Percentiles rank a stretch among this genome's conserved stretches.
Evolutionary conservation across 257 asterid genomes (phyloP).

Genomic region (Plectranthus barbatus): DNA sequence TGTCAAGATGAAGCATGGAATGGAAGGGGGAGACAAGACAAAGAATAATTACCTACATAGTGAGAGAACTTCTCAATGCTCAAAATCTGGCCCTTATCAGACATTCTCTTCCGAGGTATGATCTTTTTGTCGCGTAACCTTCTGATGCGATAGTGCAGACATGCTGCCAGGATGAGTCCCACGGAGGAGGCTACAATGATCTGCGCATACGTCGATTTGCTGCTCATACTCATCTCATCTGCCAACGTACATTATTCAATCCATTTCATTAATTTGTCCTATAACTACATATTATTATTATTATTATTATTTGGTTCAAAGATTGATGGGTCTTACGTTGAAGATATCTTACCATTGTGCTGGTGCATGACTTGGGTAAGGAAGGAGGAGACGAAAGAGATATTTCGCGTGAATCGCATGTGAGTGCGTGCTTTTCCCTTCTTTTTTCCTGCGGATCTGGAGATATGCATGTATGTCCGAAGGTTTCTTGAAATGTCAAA

Average conservation of each 20-base stretch:
- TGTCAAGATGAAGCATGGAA: not conserved
- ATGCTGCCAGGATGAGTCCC: slow-evolving; percentile 64
- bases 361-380: not conserved
- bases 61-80: slow-evolving; percentile 74
- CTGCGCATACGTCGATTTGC: slow-evolving; percentile 37
- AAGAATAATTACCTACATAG: slow-evolving; percentile 63
- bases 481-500: not conserved
- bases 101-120: slow-evolving; percentile 42
- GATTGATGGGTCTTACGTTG: not conserved
- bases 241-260: not conserved
- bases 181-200: slow-evolving; percentile 64
- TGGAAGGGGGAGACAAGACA: not conserved
- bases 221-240: slow-evolving; percentile 24
- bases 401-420: not conserved
- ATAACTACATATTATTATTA: too few relatives aligned
- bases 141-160: slow-evolving; percentile 57
- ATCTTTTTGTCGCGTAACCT: slow-evolving; percentile 44
- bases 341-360: not conserved
- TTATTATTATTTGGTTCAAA: too few relatives aligned
- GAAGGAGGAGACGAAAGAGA: not conserved
- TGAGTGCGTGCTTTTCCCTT: not conserved
- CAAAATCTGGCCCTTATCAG: slow-evolving; percentile 57
- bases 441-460: not conserved
- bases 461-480: not conserved
- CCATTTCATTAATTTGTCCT: not conserved